phyloP scores from a whole-genome alignment of 371 early-diverging fungal species.

The Rhizopus delemar region DNA sequence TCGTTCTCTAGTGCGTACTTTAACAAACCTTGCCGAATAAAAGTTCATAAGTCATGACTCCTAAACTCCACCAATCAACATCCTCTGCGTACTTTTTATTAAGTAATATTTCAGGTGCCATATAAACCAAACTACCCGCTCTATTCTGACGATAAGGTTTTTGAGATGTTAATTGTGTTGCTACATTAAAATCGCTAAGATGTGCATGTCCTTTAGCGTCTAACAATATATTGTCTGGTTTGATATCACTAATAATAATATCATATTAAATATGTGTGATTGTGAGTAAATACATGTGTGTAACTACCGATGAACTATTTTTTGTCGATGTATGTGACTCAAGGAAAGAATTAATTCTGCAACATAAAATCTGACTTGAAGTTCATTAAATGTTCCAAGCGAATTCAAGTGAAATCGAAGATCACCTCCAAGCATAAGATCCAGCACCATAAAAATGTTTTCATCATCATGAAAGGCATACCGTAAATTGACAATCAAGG shows the following conservation, averaged over 20 bases:
- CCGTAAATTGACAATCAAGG: conserved; percentile 66
- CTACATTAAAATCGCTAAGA: conserved; percentile 87
- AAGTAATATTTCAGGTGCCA: conserved; percentile 75
- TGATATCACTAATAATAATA: conserved; percentile 76
- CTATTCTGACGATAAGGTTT: conserved; percentile 57
- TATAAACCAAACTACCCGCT: conserved; percentile 73
- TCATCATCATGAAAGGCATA: conserved; percentile 83
- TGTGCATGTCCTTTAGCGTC: conserved; percentile 83
- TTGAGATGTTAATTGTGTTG: conserved; percentile 58
- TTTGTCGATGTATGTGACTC: conserved; percentile 63
- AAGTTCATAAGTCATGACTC: conserved; percentile 80
- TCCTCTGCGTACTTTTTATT: conserved; percentile 66
- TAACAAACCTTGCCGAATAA: conserved; percentile 66
- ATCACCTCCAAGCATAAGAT: conserved; percentile 87
- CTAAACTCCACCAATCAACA: conserved; percentile 91
- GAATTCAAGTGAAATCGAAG: conserved; percentile 76
- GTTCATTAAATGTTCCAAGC: conserved; percentile 60
- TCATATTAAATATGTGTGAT: conserved; percentile 56
- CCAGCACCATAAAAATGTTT: conserved; percentile 77
- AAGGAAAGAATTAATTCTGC: conserved; percentile 75
- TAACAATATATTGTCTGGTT: conserved; percentile 95
- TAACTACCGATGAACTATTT: conserved; percentile 62
- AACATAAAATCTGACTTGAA: conserved; percentile 74
- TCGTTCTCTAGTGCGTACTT: conserved; percentile 1
- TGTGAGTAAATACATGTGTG: not conserved